A percentile compares a stretch with the other conserved stretches of the same genome.
These are phyloP conservation scores for Corrigiola litoralis DNA, from an alignment of 179 eudicot species.

Conservation along the genomic window DNA sequence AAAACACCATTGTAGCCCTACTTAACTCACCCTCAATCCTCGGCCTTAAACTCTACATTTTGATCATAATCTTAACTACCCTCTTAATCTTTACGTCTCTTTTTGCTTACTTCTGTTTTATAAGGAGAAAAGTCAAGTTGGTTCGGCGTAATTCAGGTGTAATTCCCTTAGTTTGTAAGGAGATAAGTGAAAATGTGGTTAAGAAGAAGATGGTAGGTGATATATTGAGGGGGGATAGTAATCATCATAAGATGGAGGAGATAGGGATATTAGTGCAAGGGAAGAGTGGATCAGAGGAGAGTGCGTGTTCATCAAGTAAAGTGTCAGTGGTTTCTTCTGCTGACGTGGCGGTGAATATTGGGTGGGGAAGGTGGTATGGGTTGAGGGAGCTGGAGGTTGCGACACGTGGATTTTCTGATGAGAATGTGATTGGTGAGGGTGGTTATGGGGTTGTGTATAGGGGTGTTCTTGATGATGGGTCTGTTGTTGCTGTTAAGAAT, in stretches of 20 bases:
- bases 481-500: slow-evolving; percentile 81
- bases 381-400: slow-evolving; percentile 76
- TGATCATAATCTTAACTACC: slow-evolving; percentile 23
- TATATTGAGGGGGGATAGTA: background rate
- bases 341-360: slow-evolving; percentile 31
- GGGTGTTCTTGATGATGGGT: slow-evolving; percentile 77
- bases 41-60: slow-evolving; percentile 54
- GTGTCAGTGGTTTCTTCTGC: slow-evolving; percentile 31
- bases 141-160: slow-evolving; percentile 38
- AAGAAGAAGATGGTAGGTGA: background rate
- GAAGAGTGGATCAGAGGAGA: slow-evolving; percentile 20
- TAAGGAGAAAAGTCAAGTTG: slow-evolving; percentile 23
- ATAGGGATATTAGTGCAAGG: slow-evolving; percentile 28
- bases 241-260: slow-evolving; percentile 17
- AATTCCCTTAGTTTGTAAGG: slow-evolving; percentile 47
- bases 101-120: slow-evolving; percentile 30
- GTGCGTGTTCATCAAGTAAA: slow-evolving; percentile 45
- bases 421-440: slow-evolving; percentile 85
- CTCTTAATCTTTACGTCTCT: slow-evolving; percentile 20
- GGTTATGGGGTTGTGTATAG: slow-evolving; percentile 85
- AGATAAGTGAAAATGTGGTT: slow-evolving; percentile 14
- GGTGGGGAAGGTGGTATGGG: slow-evolving; percentile 93
- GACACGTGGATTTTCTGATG: slow-evolving; percentile 58
- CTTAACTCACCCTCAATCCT: slow-evolving; percentile 46
- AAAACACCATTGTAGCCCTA: slow-evolving; percentile 10